Evolutionary conservation across 2,329 filamentous ascomycete species (phyloP).

Genomic region (Hypoxylon sp.): DNA sequence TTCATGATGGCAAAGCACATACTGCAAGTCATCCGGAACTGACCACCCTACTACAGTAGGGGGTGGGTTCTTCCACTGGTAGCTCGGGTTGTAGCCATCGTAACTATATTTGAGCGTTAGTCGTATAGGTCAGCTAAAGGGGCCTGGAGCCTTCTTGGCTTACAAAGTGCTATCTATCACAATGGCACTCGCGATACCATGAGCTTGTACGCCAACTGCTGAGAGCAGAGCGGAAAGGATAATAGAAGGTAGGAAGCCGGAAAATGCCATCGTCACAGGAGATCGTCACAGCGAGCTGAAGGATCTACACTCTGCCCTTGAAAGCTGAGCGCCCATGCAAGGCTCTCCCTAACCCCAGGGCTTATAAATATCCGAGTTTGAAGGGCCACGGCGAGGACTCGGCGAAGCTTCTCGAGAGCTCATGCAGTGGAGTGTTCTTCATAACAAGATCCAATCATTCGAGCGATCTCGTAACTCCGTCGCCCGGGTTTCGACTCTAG

Average conservation of each 20-base stretch:
- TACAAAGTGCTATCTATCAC: conserved; percentile 52
- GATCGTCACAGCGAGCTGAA: conserved; percentile 21
- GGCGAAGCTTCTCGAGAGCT: conserved; percentile 29
- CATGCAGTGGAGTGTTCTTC: conserved; percentile 28
- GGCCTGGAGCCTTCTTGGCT: conserved; percentile 15
- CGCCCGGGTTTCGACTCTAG: conserved; percentile 17
- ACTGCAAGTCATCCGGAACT: conserved; percentile 53
- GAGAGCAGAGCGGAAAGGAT: conserved; percentile 38
- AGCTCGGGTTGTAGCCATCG: conserved; percentile 52
- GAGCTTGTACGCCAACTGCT: conserved; percentile 40
- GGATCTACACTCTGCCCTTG: conserved; percentile 27
- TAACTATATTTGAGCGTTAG: conserved; percentile 47
- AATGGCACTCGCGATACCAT: conserved; percentile 52
- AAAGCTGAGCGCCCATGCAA: conserved; percentile 15
- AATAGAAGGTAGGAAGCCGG: conserved; percentile 23
- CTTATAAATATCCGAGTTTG: conserved; percentile 27
- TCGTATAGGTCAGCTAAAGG: neutral
- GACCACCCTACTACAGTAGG: conserved; percentile 53
- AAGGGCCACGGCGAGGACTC: conserved; percentile 1
- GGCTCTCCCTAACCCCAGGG: neutral
- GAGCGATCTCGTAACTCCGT: conserved; percentile 7
- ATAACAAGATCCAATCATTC: conserved; percentile 29
- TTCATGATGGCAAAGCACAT: conserved; percentile 13
- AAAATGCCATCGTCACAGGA: conserved; percentile 18
- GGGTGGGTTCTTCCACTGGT: conserved; percentile 50